Evolutionary conservation across 2,329 filamentous ascomycete species (phyloP), one percentile per base, ranked within the genome.

Genomic region (Talaromyces islandicus): DNA sequence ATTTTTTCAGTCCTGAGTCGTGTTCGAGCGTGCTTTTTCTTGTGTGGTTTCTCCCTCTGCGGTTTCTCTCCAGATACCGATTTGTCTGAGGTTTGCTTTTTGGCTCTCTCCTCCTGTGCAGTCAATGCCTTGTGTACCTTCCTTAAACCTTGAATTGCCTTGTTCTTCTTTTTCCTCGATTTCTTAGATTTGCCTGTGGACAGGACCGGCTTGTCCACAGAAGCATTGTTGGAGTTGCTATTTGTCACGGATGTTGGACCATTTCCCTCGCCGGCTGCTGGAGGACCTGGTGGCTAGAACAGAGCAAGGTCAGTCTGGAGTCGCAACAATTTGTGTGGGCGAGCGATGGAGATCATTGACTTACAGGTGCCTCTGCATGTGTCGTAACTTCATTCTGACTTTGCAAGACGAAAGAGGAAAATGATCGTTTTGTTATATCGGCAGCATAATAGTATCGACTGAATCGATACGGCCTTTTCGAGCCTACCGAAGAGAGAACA

Each of bases 401-500:
- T 24, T 46, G 43, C 10, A n/a, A 7, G 9, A 24, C n/a, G 19
- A 21, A 46, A 21, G 19, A 46, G 10, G 43, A 46, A 46, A 46
- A 46, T 3, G 43, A 11, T 12, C 7, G 43, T 46, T 52, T 29
- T 52, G 48, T 25, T 29, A 29, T 25, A 52, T 29, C 7, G 25
- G 67, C 64, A 54, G 57, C 65, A 59, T 70, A 68, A 41, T 71
- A 68, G 41, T 71, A 70, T 61, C 65, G 66, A 58, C 68, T 68
- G 54, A 64, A 54, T 50, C 63, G 66, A 58, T 59, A 54, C 52
- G 64, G 67, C 64, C 64, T 65, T 60, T 60, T 60, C 62, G 66
- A 21, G 48, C 43, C 54, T n/a, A 66, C 75, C 57, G 70, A 71
- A 41, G 69, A 60, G 64, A 72, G 76, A 62, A 74, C 67, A 72